Percentiles rank a stretch among this genome's conserved stretches.
Conservation (phyloP, 1,284 basidiomycete genomes). For the Ustilago lituana region DNA sequence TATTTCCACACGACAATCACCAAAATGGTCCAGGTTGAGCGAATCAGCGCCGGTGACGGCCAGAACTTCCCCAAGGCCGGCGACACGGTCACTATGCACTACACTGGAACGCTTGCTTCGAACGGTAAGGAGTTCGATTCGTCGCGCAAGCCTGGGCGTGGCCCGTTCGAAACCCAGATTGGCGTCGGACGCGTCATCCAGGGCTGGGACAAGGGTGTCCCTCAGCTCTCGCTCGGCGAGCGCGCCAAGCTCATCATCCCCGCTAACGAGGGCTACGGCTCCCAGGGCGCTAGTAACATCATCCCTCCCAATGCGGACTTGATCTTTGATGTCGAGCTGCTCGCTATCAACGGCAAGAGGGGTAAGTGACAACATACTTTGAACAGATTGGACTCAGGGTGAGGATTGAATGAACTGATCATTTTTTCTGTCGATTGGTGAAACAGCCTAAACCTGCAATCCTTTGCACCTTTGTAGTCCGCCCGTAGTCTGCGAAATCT, state of each 20-base stretch:
- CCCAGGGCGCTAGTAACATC: slow-evolving; percentile 55
- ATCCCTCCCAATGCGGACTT: slow-evolving; percentile 67
- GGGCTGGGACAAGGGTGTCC: slow-evolving; percentile 69
- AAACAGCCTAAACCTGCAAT: slow-evolving; percentile 5
- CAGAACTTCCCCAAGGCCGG: slow-evolving; percentile 65
- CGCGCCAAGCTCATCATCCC: slow-evolving; percentile 60
- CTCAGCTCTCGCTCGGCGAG: slow-evolving; percentile 68
- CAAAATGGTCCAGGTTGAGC: slow-evolving; percentile 64
- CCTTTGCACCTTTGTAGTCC: too few species aligned
- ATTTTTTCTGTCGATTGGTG: neutral
- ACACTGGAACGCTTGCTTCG: slow-evolving; percentile 60
- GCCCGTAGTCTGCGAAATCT: too few species aligned
- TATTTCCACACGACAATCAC: neutral
- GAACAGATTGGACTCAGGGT: too few species aligned
- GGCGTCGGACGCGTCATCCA: slow-evolving; percentile 68
- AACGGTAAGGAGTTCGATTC: slow-evolving; percentile 64
- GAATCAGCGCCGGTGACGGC: slow-evolving; percentile 66
- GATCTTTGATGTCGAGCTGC: slow-evolving; percentile 68
- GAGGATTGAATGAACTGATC: too few species aligned
- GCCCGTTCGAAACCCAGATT: slow-evolving; percentile 56
- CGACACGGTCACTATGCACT: slow-evolving; percentile 62
- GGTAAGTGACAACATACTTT: too few species aligned
- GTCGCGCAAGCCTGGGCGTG: slow-evolving; percentile 65
- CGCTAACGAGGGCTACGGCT: slow-evolving; percentile 68
- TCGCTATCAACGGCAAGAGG: slow-evolving; percentile 67